These are phyloP conservation scores for Amaranthus palmeri DNA, from an alignment of 148 eudicot species.

Conservation along the genomic window DNA sequence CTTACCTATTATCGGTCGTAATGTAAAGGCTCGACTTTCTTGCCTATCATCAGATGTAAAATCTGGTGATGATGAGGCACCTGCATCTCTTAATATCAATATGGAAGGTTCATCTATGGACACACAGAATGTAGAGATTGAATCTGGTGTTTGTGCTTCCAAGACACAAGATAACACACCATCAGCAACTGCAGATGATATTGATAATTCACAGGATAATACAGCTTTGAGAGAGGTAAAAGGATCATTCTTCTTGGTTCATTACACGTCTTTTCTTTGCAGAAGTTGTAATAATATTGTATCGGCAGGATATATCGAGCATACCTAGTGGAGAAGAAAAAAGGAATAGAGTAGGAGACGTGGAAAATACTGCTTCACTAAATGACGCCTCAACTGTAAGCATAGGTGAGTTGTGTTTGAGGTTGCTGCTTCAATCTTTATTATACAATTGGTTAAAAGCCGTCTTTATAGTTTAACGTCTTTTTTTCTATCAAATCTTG, in stretches of 20 bases:
- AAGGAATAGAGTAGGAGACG: constrained; percentile 7
- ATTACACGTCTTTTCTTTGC: not conserved
- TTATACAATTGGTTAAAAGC: not conserved
- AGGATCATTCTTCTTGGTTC: constrained; percentile 5
- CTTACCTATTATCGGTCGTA: constrained; percentile 80
- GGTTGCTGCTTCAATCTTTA: not conserved
- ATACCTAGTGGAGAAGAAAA: constrained; percentile 9
- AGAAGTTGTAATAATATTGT: not conserved
- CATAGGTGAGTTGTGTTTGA: constrained; percentile 16
- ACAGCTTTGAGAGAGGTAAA: constrained; percentile 24
- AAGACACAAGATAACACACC: constrained; percentile 23
- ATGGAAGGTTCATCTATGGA: constrained; percentile 25
- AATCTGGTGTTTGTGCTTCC: constrained; percentile 21
- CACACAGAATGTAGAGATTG: constrained; percentile 21
- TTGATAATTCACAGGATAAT: constrained; percentile 24
- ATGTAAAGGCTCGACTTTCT: constrained; percentile 64
- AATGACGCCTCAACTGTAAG: constrained; percentile 9
- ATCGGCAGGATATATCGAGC: constrained; percentile 22
- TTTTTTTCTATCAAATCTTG: not conserved
- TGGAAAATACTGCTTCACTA: not conserved
- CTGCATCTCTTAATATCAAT: constrained; percentile 15
- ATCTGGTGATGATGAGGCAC: constrained; percentile 25
- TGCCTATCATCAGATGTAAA: constrained; percentile 27
- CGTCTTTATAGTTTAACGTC: not conserved
- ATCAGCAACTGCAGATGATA: constrained; percentile 14